Percentiles rank a stretch among this genome's conserved stretches.
phyloP scores from a whole-genome alignment of 2,329 filamentous ascomycete species.

The Claviceps fusiformis region DNA sequence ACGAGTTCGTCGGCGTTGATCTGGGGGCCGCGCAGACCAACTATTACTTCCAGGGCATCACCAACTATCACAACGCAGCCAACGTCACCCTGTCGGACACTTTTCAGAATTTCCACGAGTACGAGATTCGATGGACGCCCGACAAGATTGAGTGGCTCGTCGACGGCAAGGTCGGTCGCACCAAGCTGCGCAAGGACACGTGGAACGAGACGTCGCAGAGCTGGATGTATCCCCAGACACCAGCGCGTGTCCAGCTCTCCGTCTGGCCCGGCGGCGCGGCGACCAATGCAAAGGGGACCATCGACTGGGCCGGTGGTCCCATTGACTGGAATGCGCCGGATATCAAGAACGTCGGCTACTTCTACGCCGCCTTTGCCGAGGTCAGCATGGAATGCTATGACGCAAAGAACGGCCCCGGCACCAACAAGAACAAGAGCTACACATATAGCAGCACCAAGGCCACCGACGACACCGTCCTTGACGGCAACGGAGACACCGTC shows the following conservation, averaged over 20 bases:
- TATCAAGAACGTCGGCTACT: constrained; percentile 76
- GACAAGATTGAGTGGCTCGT: constrained; percentile 78
- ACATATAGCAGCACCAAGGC: constrained; percentile 51
- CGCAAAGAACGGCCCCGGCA: constrained; percentile 44
- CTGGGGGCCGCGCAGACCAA: constrained; percentile 74
- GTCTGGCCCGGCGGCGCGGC: constrained; percentile 86
- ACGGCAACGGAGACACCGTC: constrained; percentile 61
- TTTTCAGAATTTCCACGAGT: constrained; percentile 69
- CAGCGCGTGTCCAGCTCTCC: constrained; percentile 79
- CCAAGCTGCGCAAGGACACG: constrained; percentile 61
- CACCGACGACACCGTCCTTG: constrained; percentile 64
- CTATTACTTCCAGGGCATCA: constrained; percentile 91
- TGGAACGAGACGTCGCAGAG: constrained; percentile 74
- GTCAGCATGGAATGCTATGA: constrained; percentile 81
- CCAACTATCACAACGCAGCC: constrained; percentile 63
- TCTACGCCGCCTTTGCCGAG: constrained; percentile 67
- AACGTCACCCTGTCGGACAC: constrained; percentile 62
- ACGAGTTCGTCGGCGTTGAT: constrained; percentile 80
- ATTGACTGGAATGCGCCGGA: constrained; percentile 72
- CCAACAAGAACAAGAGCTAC: constrained; percentile 59
- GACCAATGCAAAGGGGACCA: constrained; percentile 68
- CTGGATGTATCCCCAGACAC: constrained; percentile 85
- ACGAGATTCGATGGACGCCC: constrained; percentile 86
- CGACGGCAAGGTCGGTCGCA: constrained; percentile 66
- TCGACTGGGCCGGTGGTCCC: constrained; percentile 79